These are phyloP conservation scores for Xerophyta viscosa DNA, from an alignment of 106 monocot genomes.

Conservation along the genomic window DNA sequence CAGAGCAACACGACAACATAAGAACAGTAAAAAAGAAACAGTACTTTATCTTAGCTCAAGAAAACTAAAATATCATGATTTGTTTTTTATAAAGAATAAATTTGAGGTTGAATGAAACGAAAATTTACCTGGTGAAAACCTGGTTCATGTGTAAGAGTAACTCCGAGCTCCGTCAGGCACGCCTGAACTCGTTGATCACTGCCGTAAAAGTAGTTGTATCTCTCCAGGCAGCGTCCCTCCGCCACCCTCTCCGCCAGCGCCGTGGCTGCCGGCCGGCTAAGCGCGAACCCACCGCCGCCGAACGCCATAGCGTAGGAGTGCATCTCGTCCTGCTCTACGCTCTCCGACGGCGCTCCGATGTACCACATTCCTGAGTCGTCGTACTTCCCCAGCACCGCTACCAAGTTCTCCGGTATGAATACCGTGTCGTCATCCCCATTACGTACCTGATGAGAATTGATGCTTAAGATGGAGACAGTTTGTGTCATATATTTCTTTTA, in stretches of 20 bases:
- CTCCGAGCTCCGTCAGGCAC: slow-evolving; percentile 66
- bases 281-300: slow-evolving; percentile 82
- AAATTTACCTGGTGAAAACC: slow-evolving; percentile 78
- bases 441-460: slow-evolving; percentile 50
- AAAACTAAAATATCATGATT: no score
- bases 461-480: no score
- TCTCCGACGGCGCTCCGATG: slow-evolving; percentile 69
- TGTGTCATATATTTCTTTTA: no score
- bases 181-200: slow-evolving; percentile 69
- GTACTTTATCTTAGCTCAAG: no score
- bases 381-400: slow-evolving; percentile 56
- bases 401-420: slow-evolving; percentile 76
- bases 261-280: slow-evolving; percentile 55
- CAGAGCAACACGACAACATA: no score
- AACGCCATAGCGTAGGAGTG: slow-evolving; percentile 87
- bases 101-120: neutral
- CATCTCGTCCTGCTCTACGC: slow-evolving; percentile 67
- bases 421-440: slow-evolving; percentile 98
- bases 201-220: slow-evolving; percentile 54
- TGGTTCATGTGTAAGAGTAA: slow-evolving; percentile 60
- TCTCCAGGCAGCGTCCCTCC: slow-evolving; percentile 36
- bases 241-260: slow-evolving; percentile 36
- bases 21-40: no score
- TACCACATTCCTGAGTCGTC: slow-evolving; percentile 73
- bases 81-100: no score